Percentiles rank a stretch among this genome's conserved stretches.
Evolutionary conservation across 176 grass and related monocot genomes (phyloP).

Genomic region (Rhynchospora pubera): DNA sequence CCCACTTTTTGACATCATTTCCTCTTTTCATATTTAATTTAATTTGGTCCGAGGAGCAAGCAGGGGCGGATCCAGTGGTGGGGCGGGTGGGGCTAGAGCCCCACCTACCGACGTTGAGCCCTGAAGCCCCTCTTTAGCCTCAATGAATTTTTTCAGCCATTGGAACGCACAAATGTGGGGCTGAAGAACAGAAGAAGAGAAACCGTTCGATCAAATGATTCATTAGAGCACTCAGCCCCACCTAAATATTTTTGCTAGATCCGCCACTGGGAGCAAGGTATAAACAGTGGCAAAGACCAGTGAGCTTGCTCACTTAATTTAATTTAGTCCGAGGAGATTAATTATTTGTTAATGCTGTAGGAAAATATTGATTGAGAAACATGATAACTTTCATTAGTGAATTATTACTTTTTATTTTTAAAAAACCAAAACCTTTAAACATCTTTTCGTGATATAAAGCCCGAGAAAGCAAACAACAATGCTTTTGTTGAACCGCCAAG

Average conservation of each 20-base stretch:
- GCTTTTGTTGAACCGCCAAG: not conserved
- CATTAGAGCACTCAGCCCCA: too few relatives aligned
- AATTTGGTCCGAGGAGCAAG: not conserved
- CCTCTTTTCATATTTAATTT: slow-evolving; percentile 1
- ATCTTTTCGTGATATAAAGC: not conserved
- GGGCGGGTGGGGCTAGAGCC: too few relatives aligned
- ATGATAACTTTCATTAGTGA: slow-evolving; percentile 10
- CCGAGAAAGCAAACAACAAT: not conserved
- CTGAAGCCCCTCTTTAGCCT: too few relatives aligned
- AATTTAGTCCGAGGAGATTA: not conserved
- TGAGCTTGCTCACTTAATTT: too few relatives aligned
- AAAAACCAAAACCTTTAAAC: not conserved
- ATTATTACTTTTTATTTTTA: not conserved
- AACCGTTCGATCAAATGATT: too few relatives aligned
- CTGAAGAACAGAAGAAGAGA: too few relatives aligned
- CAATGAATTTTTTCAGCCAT: too few relatives aligned
- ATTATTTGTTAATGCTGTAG: not conserved
- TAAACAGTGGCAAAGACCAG: not conserved
- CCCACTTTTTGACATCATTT: not conserved
- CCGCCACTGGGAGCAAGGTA: too few relatives aligned
- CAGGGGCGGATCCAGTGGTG: too few relatives aligned
- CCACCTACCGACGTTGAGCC: too few relatives aligned
- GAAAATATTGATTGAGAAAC: not conserved
- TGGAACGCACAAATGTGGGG: too few relatives aligned
- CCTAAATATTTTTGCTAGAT: too few relatives aligned